phyloP scores from a whole-genome alignment of 1,284 basidiomycete species.

The Earliella scabrosa region DNA sequence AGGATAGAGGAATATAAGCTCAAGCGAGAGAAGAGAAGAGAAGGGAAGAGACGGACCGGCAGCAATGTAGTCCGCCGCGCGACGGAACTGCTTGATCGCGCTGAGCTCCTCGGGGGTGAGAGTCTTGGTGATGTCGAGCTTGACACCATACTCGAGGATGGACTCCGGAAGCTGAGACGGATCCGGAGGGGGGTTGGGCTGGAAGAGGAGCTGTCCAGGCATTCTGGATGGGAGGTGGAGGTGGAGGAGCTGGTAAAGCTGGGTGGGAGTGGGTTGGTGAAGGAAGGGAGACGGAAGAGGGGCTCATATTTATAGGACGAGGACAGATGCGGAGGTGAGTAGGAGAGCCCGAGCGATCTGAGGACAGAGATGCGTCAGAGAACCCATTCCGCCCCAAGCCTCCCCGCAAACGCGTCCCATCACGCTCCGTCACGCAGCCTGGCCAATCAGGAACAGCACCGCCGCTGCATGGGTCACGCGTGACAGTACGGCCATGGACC shows the following conservation, averaged over 20 bases:
- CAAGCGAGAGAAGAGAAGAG: not conserved
- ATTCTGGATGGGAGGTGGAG: slow-evolving; percentile 37
- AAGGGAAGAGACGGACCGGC: slow-evolving; percentile 48
- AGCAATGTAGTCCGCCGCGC: slow-evolving; percentile 68
- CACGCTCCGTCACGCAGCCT: slow-evolving; percentile 7
- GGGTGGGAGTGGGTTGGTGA: slow-evolving; percentile 3
- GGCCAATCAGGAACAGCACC: too few species aligned
- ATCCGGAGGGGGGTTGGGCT: slow-evolving; percentile 67
- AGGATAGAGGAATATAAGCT: not conserved
- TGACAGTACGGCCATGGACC: not conserved
- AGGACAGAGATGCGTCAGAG: slow-evolving; percentile 4
- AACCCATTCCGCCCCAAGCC: not conserved
- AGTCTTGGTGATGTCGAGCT: slow-evolving; percentile 46
- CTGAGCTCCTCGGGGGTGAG: slow-evolving; percentile 53
- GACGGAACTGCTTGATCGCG: slow-evolving; percentile 56
- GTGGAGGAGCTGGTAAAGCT: slow-evolving; percentile 1
- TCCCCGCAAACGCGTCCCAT: slow-evolving; percentile 16
- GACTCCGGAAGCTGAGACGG: slow-evolving; percentile 60
- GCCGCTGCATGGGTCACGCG: slow-evolving; percentile 4
- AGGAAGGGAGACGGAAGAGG: slow-evolving; percentile 1
- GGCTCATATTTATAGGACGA: slow-evolving; percentile 21
- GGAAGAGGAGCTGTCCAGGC: slow-evolving; percentile 58
- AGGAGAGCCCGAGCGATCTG: not conserved
- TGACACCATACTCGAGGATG: slow-evolving; percentile 48
- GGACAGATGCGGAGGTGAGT: not conserved